Evolutionary conservation across 345 rosid species (phyloP).

Genomic region (Salix dunnii): DNA sequence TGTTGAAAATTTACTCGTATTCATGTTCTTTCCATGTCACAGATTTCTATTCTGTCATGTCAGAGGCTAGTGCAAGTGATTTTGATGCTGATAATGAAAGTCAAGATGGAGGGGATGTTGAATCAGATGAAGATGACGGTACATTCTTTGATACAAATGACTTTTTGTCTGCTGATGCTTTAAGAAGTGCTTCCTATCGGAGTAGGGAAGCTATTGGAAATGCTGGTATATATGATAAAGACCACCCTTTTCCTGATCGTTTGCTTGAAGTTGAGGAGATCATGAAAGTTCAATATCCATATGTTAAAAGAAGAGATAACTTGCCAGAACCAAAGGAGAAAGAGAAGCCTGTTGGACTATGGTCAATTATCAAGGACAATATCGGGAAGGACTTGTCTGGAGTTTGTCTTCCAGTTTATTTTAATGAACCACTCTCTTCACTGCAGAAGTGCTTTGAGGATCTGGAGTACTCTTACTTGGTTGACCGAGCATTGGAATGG

Average conservation of each 20-base stretch:
- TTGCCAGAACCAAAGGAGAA: slow-evolving; percentile 96
- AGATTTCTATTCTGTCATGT: slow-evolving; percentile 99
- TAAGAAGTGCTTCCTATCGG: slow-evolving; percentile 85
- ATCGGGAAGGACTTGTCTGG: slow-evolving; percentile 98
- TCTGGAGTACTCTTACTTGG: slow-evolving; percentile 89
- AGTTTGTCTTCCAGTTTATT: slow-evolving; percentile 96
- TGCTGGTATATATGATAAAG: slow-evolving; percentile 56
- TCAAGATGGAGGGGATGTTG: slow-evolving; percentile 81
- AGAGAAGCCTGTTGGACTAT: slow-evolving; percentile 90
- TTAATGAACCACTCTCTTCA: slow-evolving; percentile 95
- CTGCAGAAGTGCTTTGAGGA: slow-evolving; percentile 98
- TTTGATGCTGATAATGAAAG: slow-evolving; percentile 91
- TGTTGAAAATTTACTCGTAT: slow-evolving; percentile 6
- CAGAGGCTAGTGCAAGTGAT: slow-evolving; percentile 86
- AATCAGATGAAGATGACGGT: slow-evolving; percentile 88
- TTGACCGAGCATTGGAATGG: slow-evolving; percentile 89
- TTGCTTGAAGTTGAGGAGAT: slow-evolving; percentile 44
- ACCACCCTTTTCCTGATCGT: slow-evolving; percentile 54
- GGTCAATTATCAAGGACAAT: slow-evolving; percentile 98
- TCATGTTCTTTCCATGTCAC: slow-evolving; percentile 22
- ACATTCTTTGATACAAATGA: slow-evolving; percentile 83
- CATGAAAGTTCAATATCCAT: slow-evolving; percentile 60
- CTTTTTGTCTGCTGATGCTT: slow-evolving; percentile 72
- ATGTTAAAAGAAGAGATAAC: slow-evolving; percentile 81
- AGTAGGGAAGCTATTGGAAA: slow-evolving; percentile 68